Conservation (phyloP, 2,329 filamentous ascomycete species). For the Microdochium bolleyi region DNA sequence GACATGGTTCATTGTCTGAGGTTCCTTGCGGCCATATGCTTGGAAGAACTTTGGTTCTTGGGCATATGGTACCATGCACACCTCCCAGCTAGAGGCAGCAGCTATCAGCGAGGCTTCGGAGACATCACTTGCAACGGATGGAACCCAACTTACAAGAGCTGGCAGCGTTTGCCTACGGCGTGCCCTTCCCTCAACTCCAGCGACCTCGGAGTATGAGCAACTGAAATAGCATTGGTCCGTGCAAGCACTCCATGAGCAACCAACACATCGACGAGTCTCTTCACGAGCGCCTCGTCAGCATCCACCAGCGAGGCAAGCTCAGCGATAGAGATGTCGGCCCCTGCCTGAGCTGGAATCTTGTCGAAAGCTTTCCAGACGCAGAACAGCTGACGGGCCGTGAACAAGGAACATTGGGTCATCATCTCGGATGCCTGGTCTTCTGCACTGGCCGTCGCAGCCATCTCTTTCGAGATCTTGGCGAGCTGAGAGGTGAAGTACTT, state of each 20-base stretch:
- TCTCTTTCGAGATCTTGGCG: not conserved
- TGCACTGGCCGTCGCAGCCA: not conserved
- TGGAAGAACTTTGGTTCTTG: conserved; percentile 20
- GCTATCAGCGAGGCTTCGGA: conserved; percentile 15
- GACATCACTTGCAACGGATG: not conserved
- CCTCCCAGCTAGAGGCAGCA: conserved; percentile 5
- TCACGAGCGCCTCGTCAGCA: conserved; percentile 17
- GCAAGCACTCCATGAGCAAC: not conserved
- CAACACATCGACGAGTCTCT: conserved; percentile 4
- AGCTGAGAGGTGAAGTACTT: not conserved
- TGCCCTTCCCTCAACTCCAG: conserved; percentile 8
- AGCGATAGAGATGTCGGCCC: conserved; percentile 13
- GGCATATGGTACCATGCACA: conserved; percentile 7
- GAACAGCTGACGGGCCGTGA: conserved; percentile 12
- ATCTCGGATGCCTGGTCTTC: not conserved
- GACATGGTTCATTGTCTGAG: conserved; percentile 14
- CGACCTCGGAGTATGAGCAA: conserved; percentile 3
- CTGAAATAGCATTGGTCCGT: not conserved
- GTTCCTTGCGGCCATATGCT: conserved; percentile 20
- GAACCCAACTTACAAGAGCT: not conserved
- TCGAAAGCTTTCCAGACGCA: conserved; percentile 22
- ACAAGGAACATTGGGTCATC: not conserved
- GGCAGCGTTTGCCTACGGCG: conserved; percentile 1
- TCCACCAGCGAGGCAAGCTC: conserved; percentile 17
- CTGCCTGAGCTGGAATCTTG: conserved; percentile 13